These are phyloP conservation scores for Inonotus hispidus DNA, from an alignment of 1,284 basidiomycete species.

Conservation along the genomic window DNA sequence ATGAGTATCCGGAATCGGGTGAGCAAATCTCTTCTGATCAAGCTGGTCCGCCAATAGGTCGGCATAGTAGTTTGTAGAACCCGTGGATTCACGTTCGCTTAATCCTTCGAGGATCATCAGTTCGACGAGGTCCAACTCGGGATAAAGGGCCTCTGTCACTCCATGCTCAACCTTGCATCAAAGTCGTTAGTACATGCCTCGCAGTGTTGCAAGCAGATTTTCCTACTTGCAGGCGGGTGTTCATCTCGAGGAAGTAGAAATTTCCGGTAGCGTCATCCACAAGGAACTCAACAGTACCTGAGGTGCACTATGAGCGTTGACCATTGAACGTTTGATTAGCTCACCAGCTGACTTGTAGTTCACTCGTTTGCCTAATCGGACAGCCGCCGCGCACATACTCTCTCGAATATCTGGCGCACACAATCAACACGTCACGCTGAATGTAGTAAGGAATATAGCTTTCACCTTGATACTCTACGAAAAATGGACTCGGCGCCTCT, in stretches of 20 bases:
- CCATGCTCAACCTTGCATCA: conserved; percentile 57
- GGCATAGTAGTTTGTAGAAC: conserved; percentile 18
- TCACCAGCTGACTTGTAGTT: conserved; percentile 55
- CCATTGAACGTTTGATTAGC: not conserved
- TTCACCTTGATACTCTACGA: conserved; percentile 35
- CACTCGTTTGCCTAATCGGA: conserved; percentile 44
- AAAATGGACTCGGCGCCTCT: conserved; percentile 56
- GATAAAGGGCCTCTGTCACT: conserved; percentile 55
- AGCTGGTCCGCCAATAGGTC: conserved; percentile 26
- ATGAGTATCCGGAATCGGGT: conserved; percentile 27
- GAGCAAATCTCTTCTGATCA: conserved; percentile 31
- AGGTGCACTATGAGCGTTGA: not conserved
- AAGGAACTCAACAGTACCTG: conserved; percentile 65
- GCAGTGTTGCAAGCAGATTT: not conserved
- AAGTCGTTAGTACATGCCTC: not conserved
- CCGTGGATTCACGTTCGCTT: conserved; percentile 27
- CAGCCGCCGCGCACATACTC: conserved; percentile 49
- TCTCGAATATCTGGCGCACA: conserved; percentile 34
- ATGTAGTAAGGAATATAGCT: not conserved
- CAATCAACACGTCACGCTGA: not conserved
- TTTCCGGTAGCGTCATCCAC: conserved; percentile 48
- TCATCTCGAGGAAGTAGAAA: conserved; percentile 76
- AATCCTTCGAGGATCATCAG: conserved; percentile 59
- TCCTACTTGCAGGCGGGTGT: conserved; percentile 58
- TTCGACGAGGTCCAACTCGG: conserved; percentile 58